A percentile compares a stretch with the other conserved stretches of the same genome.
Evolutionary conservation across 495 filamentous ascomycete genomes (phyloP).

Genomic region (Aspergillus funiculosus): DNA sequence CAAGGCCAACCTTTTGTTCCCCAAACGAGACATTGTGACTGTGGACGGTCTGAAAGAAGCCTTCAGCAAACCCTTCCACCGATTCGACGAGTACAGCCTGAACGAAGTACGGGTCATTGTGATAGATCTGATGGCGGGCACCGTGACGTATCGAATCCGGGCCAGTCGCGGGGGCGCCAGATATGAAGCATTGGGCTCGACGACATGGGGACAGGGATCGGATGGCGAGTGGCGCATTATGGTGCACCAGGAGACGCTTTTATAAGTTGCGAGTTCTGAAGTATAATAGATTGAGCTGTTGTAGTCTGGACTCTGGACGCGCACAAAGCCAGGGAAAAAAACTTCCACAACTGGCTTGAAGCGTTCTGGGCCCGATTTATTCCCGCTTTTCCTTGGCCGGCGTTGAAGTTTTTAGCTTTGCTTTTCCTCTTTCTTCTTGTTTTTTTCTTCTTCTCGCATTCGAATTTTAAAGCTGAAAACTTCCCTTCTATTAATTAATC

Average conservation of each 20-base stretch:
- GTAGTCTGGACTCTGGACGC: no score
- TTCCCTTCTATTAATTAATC: not conserved
- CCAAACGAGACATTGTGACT: constrained; percentile 32
- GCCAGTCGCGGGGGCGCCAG: constrained; percentile 1
- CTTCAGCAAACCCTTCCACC: constrained; percentile 37
- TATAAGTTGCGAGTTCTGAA: no score
- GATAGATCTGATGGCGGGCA: constrained; percentile 43
- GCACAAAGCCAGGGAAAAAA: no score
- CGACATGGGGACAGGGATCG: constrained; percentile 42
- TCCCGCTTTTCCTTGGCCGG: no score
- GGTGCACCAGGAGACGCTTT: constrained; percentile 35
- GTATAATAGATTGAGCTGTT: no score
- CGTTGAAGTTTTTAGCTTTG: not conserved
- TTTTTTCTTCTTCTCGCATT: no score
- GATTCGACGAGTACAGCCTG: constrained; percentile 39
- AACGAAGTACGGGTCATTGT: constrained; percentile 36
- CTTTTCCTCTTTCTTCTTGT: no score
- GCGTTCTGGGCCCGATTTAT: no score
- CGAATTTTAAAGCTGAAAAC: constrained; percentile 3
- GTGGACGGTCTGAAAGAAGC: constrained; percentile 29
- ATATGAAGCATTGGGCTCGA: constrained; percentile 22
- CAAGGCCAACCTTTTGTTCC: constrained; percentile 36
- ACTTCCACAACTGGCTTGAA: no score
- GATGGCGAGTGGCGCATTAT: constrained; percentile 43
- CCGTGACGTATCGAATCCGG: constrained; percentile 30